Base-by-base conservation (phyloP, 495 filamentous ascomycete species). In the Hypoxylon rickii region DNA sequence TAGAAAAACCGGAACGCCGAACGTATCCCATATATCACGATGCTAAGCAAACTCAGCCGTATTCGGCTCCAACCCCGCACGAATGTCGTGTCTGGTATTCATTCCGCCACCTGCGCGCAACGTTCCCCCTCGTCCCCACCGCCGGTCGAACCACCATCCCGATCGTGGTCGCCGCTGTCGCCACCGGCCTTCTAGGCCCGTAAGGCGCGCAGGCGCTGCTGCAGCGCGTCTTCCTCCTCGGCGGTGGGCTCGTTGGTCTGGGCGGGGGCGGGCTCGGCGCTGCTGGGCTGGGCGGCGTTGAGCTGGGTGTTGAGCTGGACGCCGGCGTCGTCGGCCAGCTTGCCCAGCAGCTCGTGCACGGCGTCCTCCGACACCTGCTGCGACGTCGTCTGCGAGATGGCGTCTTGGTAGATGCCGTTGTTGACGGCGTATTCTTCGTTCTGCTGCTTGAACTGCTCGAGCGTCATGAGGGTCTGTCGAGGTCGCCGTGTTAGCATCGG, bases 391-490 rank as follows among this genome's bases (percentile, higher is more conserved):
- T 82, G 82, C 7, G 83, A 82, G 39, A 89, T 91, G 34, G 89
- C 89, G 66, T 89, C 90, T 71, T 91, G 87, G 74, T 91, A 91
- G 72, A 90, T 90, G 18, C 84, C 86, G 42, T 87, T 90, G 63
- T 81, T 83, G 59, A 92, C 88, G 68, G 90, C 89, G 51, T 92
- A 83, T 61, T 92, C 88, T 63, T 92, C 89, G 74, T 90, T 91
- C 70, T 93, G 89, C 37, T 80, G 78, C 69, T 90, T 86, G 77
- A 90, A 92, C 63, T 85, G 84, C 65, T 92, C 89, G 77, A 93
- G 90, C 22, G 77, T 79, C 38, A 78, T 54, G 46, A 79, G 73
- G 36, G 77, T 79, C 62, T 68, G 43, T 70, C 57, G 18, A 26
- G 11, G 13, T 4, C 15, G 10, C 3, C 13, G 7, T 24, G 47